Evolutionary conservation across 2,329 filamentous ascomycete genomes (phyloP), one percentile per base, ranked within the genome.

Genomic region (Neospermospora avenae): DNA sequence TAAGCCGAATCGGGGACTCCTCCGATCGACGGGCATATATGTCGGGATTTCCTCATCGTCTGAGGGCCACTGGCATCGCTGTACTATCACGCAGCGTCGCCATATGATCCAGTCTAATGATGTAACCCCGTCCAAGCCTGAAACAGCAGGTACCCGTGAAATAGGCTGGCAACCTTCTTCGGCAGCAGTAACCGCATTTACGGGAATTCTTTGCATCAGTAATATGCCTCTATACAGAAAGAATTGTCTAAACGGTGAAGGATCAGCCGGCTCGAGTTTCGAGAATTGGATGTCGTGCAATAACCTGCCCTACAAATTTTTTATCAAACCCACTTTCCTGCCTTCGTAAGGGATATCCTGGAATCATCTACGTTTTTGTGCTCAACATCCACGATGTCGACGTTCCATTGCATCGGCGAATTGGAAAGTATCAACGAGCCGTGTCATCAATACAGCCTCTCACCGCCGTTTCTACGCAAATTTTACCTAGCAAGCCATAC

Each of bases 101-200:
- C 55, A 57, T 34, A 57, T 61, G 54, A 57, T 57, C 48, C 24
- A 53, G 48, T 10, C 11, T 6, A 31, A 53, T 57, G 18, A 49
- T 55, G 59, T 42, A 44, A 56, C 58, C 20, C 25, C 37, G 48
- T 18, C 28, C 46, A 60, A 28, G 45, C 4, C 20, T 34, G 54
- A 51, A 53, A 41, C 45, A 24, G 58, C 45, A 53, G 42, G 59
- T 57, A 61, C 54, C 59, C 59, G 41, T 28, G 37, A 44, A 35
- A 49, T 13, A 37, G 31, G 46, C 24, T 35, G 46, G 44, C 41
- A 37, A 42, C n/a, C n/a, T n/a, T n/a, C n/a, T n/a, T n/a, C n/a
- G n/a, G 31, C 20, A 24, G 39, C 22, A 20, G 13, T 37, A 51
- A 37, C 34, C 34, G 34, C 20, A 35, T 13, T 34, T 18, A 55